Evolutionary conservation across 2,329 filamentous ascomycete genomes (phyloP).

Genomic region (Leptographium lundbergii): DNA sequence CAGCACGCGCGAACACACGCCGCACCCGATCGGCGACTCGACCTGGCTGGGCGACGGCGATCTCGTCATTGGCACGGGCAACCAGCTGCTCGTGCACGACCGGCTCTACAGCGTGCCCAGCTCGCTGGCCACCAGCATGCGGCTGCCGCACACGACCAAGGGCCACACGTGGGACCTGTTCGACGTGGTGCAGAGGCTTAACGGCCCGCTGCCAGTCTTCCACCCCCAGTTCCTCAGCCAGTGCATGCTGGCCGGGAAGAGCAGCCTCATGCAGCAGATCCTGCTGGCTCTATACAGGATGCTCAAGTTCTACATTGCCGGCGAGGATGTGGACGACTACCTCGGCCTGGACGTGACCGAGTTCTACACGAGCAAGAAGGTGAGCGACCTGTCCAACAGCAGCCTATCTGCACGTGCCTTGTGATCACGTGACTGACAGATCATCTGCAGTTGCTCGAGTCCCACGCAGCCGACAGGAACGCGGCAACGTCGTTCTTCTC

Average conservation of each 20-base stretch:
- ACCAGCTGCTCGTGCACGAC: conserved; percentile 79
- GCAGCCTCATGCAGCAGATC: conserved; percentile 55
- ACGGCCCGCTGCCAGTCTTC: conserved; percentile 78
- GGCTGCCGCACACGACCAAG: conserved; percentile 31
- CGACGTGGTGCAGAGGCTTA: conserved; percentile 69
- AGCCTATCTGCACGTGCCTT: neutral
- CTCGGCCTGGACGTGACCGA: conserved; percentile 51
- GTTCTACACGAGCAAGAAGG: conserved; percentile 34
- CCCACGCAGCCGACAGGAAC: neutral
- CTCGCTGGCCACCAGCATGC: conserved; percentile 40
- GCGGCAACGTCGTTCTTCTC: conserved; percentile 23
- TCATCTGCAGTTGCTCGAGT: neutral
- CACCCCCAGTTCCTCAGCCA: conserved; percentile 86
- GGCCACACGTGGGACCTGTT: conserved; percentile 57
- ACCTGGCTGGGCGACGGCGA: conserved; percentile 81
- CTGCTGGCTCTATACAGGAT: conserved; percentile 60
- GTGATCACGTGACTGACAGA: neutral
- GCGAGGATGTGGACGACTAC: conserved; percentile 68
- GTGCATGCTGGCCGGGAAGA: conserved; percentile 72
- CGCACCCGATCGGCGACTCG: conserved; percentile 84
- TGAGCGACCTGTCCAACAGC: conserved; percentile 11
- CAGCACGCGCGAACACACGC: conserved; percentile 65
- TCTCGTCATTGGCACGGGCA: conserved; percentile 78
- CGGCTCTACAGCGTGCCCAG: conserved; percentile 56
- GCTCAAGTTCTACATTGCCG: conserved; percentile 72